These are phyloP conservation scores for Cryphonectria japonica DNA, from an alignment of 2,329 filamentous ascomycete species.

Conservation along the genomic window DNA sequence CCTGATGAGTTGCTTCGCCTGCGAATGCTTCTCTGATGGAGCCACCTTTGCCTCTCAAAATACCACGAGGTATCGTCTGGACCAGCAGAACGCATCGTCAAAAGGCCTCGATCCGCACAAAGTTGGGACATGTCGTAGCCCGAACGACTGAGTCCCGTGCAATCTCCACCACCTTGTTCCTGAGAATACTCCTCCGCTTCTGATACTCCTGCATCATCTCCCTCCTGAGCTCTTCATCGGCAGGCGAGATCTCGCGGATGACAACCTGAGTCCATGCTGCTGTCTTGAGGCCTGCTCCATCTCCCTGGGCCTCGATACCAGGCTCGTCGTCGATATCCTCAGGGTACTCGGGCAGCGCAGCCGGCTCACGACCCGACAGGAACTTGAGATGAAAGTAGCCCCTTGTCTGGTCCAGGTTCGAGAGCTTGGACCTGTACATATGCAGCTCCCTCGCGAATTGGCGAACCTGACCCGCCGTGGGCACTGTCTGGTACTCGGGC, in stretches of 20 bases:
- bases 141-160: neutral
- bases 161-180: neutral
- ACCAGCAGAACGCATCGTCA: neutral
- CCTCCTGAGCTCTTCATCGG: constrained; percentile 12
- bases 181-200: neutral
- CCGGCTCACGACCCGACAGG: neutral
- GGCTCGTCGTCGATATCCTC: constrained; percentile 11
- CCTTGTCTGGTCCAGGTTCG: constrained; percentile 9
- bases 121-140: constrained; percentile 9
- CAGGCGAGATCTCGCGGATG: constrained; percentile 8
- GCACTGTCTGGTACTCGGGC: constrained; percentile 12
- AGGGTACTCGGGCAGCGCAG: constrained; percentile 9
- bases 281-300: neutral
- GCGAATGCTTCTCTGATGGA: neutral
- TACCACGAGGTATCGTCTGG: neutral
- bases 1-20: neutral
- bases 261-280: neutral
- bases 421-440: constrained; percentile 11
- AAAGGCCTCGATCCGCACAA: constrained; percentile 7
- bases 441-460: constrained; percentile 16
- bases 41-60: neutral
- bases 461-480: constrained; percentile 6
- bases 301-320: neutral
- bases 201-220: constrained; percentile 19
- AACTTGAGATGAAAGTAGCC: constrained; percentile 1